Base-by-base conservation (phyloP, 805 yeast species). In the Brettanomyces sp. region DNA sequence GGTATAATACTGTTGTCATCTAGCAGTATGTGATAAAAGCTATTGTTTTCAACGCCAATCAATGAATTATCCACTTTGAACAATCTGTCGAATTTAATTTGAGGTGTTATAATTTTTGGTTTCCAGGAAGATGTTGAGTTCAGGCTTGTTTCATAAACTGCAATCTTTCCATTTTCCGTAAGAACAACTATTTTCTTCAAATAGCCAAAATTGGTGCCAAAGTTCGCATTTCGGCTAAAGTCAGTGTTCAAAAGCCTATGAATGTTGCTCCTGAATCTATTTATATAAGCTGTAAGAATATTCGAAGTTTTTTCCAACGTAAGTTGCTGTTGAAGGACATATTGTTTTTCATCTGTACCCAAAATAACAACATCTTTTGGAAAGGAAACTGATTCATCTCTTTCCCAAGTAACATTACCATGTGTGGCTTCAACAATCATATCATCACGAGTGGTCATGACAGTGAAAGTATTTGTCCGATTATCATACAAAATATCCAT, bases 121-220 rank as follows among this genome's bases (percentile, higher is more conserved):
- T 53, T 23, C 7, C 50, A 50, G 21, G 25, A 24, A 11, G 42
- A 39, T 13, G 23, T 38, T 13, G 6, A 8, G 14, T 45, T 34
- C 13, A 59, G 52, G 18, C 76, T 75, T 43, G 68, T 60, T 48
- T 72, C 67, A 14, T 76, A 56, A 1, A 76, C 77, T 8, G 70
- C 58, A 1, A 80, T 43, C 41, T 64, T 65, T 4, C 74, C 73
- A 40, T 57, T 57, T 11, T 56, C 53, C 0, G 77, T 69, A 3
- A 72, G 65, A 1, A 67, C 65, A 2, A 76, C 57, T 25, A 77
- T 49, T 4, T 58, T 56, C 47, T 77, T 76, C 6, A 61, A 55
- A 33, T 72, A 67, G 1, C 82, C 82, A 62, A 77, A 77, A 28
- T 61, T 67, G 12, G 47, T 44, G 33, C 47, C 44, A 25, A 35